Evolutionary conservation across 768 basidiomycete genomes (phyloP), one percentile per base, ranked within the genome.

Genomic region (Lenzites betulinus): DNA sequence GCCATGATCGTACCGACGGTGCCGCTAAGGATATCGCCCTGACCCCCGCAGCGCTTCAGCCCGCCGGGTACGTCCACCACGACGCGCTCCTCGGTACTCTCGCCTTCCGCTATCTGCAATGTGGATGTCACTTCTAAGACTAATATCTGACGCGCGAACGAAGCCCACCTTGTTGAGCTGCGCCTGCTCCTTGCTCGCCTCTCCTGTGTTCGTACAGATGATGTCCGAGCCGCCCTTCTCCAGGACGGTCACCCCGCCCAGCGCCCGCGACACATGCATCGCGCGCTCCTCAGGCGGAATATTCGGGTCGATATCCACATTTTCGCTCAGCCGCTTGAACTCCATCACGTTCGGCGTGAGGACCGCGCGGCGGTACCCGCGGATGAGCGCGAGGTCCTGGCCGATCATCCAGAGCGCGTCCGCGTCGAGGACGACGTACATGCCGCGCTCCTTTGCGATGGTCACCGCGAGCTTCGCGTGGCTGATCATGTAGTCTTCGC

Each of bases 331-430:
- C 12, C 95, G 80, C 70, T 87, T 85, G 74, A 98, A 98, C 71
- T 98, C 97, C 62, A 91, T 90, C 13, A 96, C 83, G 66, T 98
- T 98, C 0, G 97, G 97, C 0, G 97, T 98, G 52, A 99, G 75
- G 18, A 99, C 88, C 0, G 91, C 90, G 20, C 91, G 84, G 20
- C 88, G 81, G 71, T 98, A 97, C 1, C 95, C 96, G 64, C 83
- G 81, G 59, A 99, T 85, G 56, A 92, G 71, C 6, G 80, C 76
- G 2, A 88, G 77, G 49, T 95, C 87, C 66, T 89, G 81, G 23
- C 93, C 87, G 23, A 95, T 80, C 74, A 95, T 79, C 79, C 82
- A 92, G 18, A 99, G 81, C 1, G 89, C 93, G 70, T 99, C 96
- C 0, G 96, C 97, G 68, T 99, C 97, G 16, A 99, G 79, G 18